Evolutionary conservation across 2,329 filamentous ascomycete genomes (phyloP).

Genomic region (Dichotomopilus funicola): DNA sequence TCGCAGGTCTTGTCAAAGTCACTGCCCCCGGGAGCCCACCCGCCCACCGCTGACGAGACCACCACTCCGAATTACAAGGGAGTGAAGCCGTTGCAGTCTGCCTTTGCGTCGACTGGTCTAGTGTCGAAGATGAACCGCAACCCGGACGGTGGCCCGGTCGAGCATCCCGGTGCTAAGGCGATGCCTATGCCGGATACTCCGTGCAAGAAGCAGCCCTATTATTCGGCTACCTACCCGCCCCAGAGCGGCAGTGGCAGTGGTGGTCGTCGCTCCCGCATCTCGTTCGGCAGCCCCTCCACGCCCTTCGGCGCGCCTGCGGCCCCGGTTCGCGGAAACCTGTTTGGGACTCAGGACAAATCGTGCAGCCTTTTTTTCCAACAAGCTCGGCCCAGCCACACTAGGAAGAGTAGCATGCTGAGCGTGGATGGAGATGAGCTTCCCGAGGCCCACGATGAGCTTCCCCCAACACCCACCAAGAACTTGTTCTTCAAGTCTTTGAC

Average conservation of each 20-base stretch:
- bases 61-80: constrained; percentile 74
- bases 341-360: constrained; percentile 52
- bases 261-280: constrained; percentile 58
- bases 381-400: constrained; percentile 41
- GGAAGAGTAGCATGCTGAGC: constrained; percentile 68
- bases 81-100: constrained; percentile 69
- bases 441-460: constrained; percentile 59
- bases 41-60: constrained; percentile 42
- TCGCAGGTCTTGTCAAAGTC: constrained; percentile 63
- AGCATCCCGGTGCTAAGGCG: constrained; percentile 42
- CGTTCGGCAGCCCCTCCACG: constrained; percentile 73
- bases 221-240: constrained; percentile 61
- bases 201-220: constrained; percentile 75
- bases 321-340: constrained; percentile 38
- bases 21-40: constrained; percentile 58
- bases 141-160: constrained; percentile 57
- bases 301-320: constrained; percentile 62
- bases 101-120: constrained; percentile 89
- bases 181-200: constrained; percentile 85
- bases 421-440: constrained; percentile 62
- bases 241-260: constrained; percentile 54
- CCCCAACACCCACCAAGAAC: constrained; percentile 90
- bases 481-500: constrained; percentile 35
- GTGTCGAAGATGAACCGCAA: constrained; percentile 91
- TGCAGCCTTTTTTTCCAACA: constrained; percentile 65